A percentile compares a stretch with the other conserved stretches of the same genome.
Evolutionary conservation across 345 rosid species (phyloP).

Genomic region (Salix dunnii): DNA sequence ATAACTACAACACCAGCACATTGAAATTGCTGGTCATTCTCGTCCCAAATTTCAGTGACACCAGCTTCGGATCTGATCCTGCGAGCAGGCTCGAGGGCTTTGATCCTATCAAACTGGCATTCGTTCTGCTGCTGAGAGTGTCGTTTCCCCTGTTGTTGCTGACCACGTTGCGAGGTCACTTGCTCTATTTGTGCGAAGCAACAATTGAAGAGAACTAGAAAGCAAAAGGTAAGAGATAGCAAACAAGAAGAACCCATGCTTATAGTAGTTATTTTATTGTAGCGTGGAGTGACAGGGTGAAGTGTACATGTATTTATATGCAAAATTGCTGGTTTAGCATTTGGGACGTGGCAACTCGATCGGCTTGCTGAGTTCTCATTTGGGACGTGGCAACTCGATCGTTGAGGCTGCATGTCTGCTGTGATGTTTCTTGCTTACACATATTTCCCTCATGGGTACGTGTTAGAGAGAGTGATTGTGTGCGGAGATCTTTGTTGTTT

Average conservation of each 20-base stretch:
- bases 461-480: background rate
- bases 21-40: slow-evolving; percentile 31
- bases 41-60: slow-evolving; percentile 40
- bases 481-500: background rate
- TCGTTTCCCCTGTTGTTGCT: slow-evolving; percentile 12
- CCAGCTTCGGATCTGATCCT: slow-evolving; percentile 39
- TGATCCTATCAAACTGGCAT: slow-evolving; percentile 34
- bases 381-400: background rate
- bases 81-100: slow-evolving; percentile 32
- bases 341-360: background rate
- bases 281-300: background rate
- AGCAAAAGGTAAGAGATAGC: background rate
- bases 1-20: slow-evolving; percentile 42
- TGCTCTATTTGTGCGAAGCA: slow-evolving; percentile 8
- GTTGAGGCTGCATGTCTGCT: background rate
- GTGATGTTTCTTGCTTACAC: background rate
- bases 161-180: background rate
- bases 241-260: slow-evolving; percentile 1
- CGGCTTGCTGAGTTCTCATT: background rate
- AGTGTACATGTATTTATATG: background rate
- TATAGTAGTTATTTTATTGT: background rate
- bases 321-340: background rate
- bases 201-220: slow-evolving; percentile 10
- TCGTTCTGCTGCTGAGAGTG: slow-evolving; percentile 12
- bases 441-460: background rate